Percentiles rank a stretch among this genome's conserved stretches.
Conservation (phyloP, 139 green algal genomes). For the Auxenochlorella pyrenoidosa region DNA sequence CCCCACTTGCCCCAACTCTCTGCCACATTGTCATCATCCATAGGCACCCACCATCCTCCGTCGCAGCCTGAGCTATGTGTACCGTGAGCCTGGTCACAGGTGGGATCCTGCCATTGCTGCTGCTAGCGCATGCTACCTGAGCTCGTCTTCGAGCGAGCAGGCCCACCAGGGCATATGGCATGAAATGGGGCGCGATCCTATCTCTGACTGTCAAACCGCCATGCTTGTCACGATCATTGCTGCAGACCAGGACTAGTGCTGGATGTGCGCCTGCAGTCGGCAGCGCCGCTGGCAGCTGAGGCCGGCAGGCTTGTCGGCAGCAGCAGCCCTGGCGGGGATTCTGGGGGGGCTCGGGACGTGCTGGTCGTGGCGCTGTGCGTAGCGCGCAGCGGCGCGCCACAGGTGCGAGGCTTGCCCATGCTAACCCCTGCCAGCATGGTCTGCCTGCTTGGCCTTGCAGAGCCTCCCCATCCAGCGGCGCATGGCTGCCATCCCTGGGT, state of each 20-base stretch:
- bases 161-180: too few relatives aligned
- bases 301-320: background rate
- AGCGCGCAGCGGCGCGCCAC: background rate
- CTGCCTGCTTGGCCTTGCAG: background rate
- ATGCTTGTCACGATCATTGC: too few relatives aligned
- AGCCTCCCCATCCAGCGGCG: too few relatives aligned
- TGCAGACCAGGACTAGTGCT: too few relatives aligned
- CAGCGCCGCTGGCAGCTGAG: background rate
- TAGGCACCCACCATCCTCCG: conserved; percentile 27
- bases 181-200: too few relatives aligned
- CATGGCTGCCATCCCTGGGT: too few relatives aligned
- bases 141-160: background rate
- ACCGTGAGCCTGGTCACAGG: background rate
- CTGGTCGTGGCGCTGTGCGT: conserved; percentile 13
- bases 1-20: background rate
- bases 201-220: too few relatives aligned
- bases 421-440: background rate
- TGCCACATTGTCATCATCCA: background rate
- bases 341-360: background rate
- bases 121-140: too few relatives aligned
- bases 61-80: conserved; percentile 30
- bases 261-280: too few relatives aligned
- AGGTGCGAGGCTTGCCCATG: too few relatives aligned
- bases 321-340: background rate
- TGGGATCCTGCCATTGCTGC: too few relatives aligned